Evolutionary conservation across 257 asterid genomes (phyloP).

Genomic region (Euphrasia confusa): DNA sequence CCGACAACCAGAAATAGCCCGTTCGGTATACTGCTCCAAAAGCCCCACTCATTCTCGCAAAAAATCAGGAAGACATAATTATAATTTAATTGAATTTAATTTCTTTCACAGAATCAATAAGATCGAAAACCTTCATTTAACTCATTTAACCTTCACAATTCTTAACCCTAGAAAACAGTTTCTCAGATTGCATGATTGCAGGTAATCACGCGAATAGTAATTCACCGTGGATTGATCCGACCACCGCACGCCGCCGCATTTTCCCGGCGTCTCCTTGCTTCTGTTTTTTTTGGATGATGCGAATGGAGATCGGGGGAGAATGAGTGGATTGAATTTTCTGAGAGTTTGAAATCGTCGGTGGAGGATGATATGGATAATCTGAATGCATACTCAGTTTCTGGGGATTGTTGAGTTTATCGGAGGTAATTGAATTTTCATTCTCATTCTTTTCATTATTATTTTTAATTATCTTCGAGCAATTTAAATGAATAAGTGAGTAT

Average conservation of each 20-base stretch:
- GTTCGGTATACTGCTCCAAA: slow-evolving; percentile 24
- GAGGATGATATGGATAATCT: slow-evolving; percentile 19
- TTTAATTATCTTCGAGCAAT: background rate
- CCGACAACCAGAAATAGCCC: slow-evolving; percentile 13
- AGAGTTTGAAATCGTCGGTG: slow-evolving; percentile 21
- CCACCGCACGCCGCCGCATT: slow-evolving; percentile 32
- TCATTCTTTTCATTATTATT: background rate
- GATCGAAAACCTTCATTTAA: background rate
- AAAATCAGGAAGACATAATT: slow-evolving; percentile 7
- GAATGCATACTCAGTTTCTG: slow-evolving; percentile 18
- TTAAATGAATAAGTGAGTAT: background rate
- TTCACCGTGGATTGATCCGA: slow-evolving; percentile 28
- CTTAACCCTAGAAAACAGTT: slow-evolving; percentile 8
- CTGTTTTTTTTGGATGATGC: slow-evolving; percentile 21
- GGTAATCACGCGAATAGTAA: slow-evolving; percentile 25
- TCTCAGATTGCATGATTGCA: background rate
- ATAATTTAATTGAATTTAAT: too few relatives aligned
- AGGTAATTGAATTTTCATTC: slow-evolving; percentile 28
- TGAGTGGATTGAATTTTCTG: background rate
- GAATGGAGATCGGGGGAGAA: slow-evolving; percentile 5
- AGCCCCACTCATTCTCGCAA: slow-evolving; percentile 7
- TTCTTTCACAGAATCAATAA: slow-evolving; percentile 2
- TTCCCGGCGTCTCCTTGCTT: slow-evolving; percentile 20
- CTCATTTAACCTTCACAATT: slow-evolving; percentile 19
- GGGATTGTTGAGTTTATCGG: slow-evolving; percentile 19